phyloP scores from a whole-genome alignment of 345 rosid genomes.

The Capsella bursapastoris region DNA sequence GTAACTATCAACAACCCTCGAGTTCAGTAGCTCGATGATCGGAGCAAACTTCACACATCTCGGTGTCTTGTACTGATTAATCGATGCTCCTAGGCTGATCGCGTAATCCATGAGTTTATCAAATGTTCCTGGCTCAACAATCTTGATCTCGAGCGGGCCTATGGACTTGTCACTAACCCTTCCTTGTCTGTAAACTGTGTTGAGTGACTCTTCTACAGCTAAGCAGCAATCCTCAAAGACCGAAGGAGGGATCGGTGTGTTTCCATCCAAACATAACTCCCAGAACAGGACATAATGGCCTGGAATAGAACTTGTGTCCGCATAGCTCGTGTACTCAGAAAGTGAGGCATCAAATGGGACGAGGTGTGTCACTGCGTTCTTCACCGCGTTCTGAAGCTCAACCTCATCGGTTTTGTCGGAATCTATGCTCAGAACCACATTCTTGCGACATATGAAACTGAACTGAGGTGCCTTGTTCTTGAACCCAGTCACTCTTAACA shows the following conservation, averaged over 20 bases:
- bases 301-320: slow-evolving; percentile 73
- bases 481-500: slow-evolving; percentile 89
- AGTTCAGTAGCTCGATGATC: slow-evolving; percentile 81
- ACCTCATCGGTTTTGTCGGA: slow-evolving; percentile 97
- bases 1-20: slow-evolving; percentile 67
- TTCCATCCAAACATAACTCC: slow-evolving; percentile 75
- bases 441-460: slow-evolving; percentile 93
- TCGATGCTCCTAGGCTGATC: slow-evolving; percentile 89
- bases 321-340: slow-evolving; percentile 89
- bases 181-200: slow-evolving; percentile 93
- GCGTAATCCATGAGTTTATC: slow-evolving; percentile 99
- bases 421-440: slow-evolving; percentile 89
- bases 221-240: slow-evolving; percentile 92
- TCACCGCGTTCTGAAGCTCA: slow-evolving; percentile 89
- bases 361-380: slow-evolving; percentile 80
- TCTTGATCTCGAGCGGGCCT: slow-evolving; percentile 89
- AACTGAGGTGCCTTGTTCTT: slow-evolving; percentile 96
- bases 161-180: slow-evolving; percentile 86
- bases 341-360: slow-evolving; percentile 74
- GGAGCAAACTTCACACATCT: slow-evolving; percentile 95
- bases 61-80: slow-evolving; percentile 95
- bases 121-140: slow-evolving; percentile 87
- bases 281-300: slow-evolving; percentile 93
- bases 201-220: slow-evolving; percentile 81
- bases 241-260: slow-evolving; percentile 86